Percentiles rank a stretch among this genome's conserved stretches.
phyloP scores from a whole-genome alignment of 108 stramenopile species.

The Cyclostephanos invisitatus region DNA sequence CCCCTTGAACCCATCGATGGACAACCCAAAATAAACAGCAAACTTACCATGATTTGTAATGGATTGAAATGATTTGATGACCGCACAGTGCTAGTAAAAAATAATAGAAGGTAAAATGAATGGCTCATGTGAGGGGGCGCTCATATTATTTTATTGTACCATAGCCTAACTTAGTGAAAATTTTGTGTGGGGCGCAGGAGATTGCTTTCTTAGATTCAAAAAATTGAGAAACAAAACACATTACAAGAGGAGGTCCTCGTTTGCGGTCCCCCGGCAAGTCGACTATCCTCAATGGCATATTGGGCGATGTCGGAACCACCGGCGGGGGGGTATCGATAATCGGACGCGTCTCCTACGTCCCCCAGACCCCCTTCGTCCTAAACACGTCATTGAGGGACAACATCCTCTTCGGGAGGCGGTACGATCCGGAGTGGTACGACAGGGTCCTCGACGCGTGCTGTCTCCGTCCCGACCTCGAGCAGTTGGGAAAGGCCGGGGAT shows the following conservation, averaged over 20 bases:
- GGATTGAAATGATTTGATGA: too few species aligned
- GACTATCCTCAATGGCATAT: conserved; percentile 67
- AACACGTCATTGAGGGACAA: conserved; percentile 94
- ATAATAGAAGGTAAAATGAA: too few species aligned
- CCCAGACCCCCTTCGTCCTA: conserved; percentile 93
- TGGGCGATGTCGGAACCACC: conserved; percentile 51
- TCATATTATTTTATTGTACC: too few species aligned
- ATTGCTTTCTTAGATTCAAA: too few species aligned
- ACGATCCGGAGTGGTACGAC: conserved; percentile 78
- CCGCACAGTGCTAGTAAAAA: too few species aligned
- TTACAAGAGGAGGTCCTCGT: conserved; percentile 69
- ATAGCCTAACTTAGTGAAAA: too few species aligned
- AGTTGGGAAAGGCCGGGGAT: conserved; percentile 56
- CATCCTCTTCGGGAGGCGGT: conserved; percentile 89
- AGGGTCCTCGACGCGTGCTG: conserved; percentile 82
- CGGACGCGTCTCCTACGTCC: conserved; percentile 81
- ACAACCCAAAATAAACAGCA: too few species aligned
- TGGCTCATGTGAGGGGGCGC: too few species aligned
- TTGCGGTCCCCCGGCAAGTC: conserved; percentile 76
- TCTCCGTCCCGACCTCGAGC: conserved; percentile 68
- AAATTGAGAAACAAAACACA: too few species aligned
- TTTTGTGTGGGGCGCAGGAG: too few species aligned
- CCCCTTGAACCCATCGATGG: too few species aligned
- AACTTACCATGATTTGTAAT: too few species aligned
- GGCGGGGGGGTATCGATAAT: neutral